Percentiles rank a stretch among this genome's conserved stretches.
Conservation (phyloP, 768 basidiomycete species). For the Hygrophorus pudorinus region DNA sequence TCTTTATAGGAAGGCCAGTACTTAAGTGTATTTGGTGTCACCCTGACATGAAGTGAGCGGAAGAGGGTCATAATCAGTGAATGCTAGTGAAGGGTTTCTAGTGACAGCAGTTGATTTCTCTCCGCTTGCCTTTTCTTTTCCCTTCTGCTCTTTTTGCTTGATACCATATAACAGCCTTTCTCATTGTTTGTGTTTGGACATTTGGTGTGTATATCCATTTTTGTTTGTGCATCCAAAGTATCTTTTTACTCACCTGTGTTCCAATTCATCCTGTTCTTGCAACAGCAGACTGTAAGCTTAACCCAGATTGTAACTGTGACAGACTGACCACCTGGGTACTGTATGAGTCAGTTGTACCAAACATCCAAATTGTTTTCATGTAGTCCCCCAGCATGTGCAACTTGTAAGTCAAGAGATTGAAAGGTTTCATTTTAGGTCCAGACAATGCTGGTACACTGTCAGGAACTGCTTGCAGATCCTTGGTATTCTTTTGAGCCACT, state of each 20-base stretch:
- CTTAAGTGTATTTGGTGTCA: too few species aligned
- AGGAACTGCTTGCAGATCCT: too few species aligned
- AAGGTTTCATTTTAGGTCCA: background rate
- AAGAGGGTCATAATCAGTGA: conserved; percentile 2
- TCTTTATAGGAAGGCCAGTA: too few species aligned
- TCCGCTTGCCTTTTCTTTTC: too few species aligned
- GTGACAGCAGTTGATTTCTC: background rate
- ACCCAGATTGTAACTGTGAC: background rate
- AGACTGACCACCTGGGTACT: conserved; percentile 3
- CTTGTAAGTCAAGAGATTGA: conserved; percentile 4
- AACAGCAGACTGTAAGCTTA: background rate
- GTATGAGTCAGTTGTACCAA: conserved; percentile 5
- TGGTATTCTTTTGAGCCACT: too few species aligned
- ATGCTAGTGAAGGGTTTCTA: conserved; percentile 1
- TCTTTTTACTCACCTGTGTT: conserved; percentile 21
- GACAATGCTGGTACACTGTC: too few species aligned
- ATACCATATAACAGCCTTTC: conserved; percentile 7
- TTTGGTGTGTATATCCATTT: conserved; percentile 13
- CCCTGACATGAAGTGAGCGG: conserved; percentile 1
- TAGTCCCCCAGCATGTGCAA: conserved; percentile 5
- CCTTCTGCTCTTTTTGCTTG: background rate
- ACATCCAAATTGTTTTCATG: background rate
- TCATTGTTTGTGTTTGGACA: conserved; percentile 11
- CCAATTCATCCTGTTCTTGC: conserved; percentile 21
- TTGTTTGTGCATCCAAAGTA: conserved; percentile 22